A percentile compares a stretch with the other conserved stretches of the same genome.
Evolutionary conservation across 768 basidiomycete genomes (phyloP).

Genomic region (Russula foetens): DNA sequence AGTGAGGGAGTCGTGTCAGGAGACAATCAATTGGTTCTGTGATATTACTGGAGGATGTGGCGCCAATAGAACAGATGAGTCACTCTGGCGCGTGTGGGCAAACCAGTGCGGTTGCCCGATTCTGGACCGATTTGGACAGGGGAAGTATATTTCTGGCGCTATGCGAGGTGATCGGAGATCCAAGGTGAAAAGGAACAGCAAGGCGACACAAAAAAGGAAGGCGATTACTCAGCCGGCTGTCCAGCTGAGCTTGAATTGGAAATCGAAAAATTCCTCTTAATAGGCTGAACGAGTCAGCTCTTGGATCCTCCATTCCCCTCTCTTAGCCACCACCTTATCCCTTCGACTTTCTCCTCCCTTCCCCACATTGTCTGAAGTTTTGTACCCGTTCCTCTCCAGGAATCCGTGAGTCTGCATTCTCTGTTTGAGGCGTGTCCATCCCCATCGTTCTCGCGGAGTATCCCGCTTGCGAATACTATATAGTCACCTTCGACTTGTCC

Average conservation of each 20-base stretch:
- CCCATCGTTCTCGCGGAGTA: slow-evolving; percentile 17
- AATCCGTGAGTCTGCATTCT: slow-evolving; percentile 22
- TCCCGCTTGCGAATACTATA: slow-evolving; percentile 11
- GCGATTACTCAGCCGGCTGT: background rate
- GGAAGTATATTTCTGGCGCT: background rate
- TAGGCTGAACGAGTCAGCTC: slow-evolving; percentile 9
- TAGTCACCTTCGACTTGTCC: slow-evolving; percentile 7
- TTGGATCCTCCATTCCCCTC: background rate
- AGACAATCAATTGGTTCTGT: background rate
- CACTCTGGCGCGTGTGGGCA: background rate
- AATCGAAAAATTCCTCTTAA: slow-evolving; percentile 16
- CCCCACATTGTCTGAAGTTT: slow-evolving; percentile 16
- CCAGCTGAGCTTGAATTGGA: slow-evolving; percentile 19
- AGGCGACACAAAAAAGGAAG: background rate
- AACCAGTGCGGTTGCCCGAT: background rate
- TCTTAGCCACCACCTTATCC: background rate
- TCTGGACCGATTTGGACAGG: background rate
- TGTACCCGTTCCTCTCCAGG: background rate
- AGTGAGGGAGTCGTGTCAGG: background rate
- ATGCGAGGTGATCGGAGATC: background rate
- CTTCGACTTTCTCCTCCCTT: background rate
- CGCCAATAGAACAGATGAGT: background rate
- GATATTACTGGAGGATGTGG: background rate
- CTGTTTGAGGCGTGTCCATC: slow-evolving; percentile 19
- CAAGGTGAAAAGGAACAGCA: background rate